Evolutionary conservation across 2,329 filamentous ascomycete genomes (phyloP).

Genomic region (Aspergillus quadricinctus): DNA sequence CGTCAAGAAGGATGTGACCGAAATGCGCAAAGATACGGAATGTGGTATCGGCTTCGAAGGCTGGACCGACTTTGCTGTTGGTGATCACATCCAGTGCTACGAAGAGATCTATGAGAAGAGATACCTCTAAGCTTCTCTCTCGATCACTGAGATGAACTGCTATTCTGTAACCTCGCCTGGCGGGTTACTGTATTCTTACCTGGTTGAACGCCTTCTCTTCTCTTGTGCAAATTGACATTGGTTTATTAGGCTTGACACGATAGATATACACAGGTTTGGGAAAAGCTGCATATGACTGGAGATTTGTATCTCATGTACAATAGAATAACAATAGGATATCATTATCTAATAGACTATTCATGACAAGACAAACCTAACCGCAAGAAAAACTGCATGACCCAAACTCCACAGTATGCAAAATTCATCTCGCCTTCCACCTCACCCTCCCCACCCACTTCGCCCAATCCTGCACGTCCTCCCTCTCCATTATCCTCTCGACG

Average conservation of each 20-base stretch:
- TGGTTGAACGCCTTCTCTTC: conserved; percentile 4
- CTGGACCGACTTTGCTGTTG: conserved; percentile 73
- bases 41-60: conserved; percentile 82
- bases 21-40: conserved; percentile 90
- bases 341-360: conserved; percentile 4
- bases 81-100: conserved; percentile 84
- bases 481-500: conserved; percentile 64
- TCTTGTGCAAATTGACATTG: conserved; percentile 1
- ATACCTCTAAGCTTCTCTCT: conserved; percentile 29
- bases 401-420: no score
- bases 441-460: conserved; percentile 68
- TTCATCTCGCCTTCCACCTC: conserved; percentile 63
- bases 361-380: neutral
- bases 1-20: conserved; percentile 82
- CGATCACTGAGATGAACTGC: conserved; percentile 1
- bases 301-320: conserved; percentile 6
- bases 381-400: neutral
- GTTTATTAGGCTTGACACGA: neutral
- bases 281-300: neutral
- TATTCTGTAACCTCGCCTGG: neutral
- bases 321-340: conserved; percentile 9
- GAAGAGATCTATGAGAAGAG: conserved; percentile 74
- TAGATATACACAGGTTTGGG: neutral
- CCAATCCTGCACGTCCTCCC: conserved; percentile 69
- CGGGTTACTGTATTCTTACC: conserved; percentile 8